A percentile compares a stretch with the other conserved stretches of the same genome.
Conservation (phyloP, 176 grass and related monocot genomes). For the Oryza australiensis region DNA sequence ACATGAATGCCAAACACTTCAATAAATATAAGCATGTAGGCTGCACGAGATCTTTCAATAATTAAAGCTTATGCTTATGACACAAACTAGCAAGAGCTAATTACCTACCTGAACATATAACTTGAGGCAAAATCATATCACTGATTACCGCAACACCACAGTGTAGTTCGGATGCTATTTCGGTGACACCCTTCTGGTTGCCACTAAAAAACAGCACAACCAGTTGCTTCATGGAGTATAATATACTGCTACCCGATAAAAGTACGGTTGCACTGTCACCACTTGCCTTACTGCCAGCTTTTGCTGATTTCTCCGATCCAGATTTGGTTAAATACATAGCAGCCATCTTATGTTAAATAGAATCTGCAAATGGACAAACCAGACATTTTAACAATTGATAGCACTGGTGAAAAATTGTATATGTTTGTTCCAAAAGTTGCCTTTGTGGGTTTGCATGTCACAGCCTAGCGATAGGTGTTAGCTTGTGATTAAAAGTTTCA, state of each 20-base stretch:
- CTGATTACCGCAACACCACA: constrained; percentile 83
- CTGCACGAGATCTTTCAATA: not conserved
- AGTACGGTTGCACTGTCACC: not conserved
- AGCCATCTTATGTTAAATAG: not conserved
- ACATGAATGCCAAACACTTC: not conserved
- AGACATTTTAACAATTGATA: not conserved
- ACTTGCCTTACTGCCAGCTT: not conserved
- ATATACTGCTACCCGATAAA: not conserved
- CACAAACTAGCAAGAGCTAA: not conserved
- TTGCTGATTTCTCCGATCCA: not conserved
- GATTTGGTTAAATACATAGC: not conserved
- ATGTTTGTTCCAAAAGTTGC: not conserved
- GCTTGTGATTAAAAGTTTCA: not conserved
- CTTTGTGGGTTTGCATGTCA: not conserved
- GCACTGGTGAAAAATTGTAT: not conserved
- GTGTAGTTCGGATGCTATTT: constrained; percentile 82
- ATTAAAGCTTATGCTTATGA: not conserved
- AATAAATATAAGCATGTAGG: not conserved
- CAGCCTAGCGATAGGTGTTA: not conserved
- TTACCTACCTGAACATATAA: constrained; percentile 89
- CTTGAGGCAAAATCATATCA: constrained; percentile 94
- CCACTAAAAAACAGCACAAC: constrained; percentile 91
- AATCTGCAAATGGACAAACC: not conserved
- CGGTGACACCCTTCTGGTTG: constrained; percentile 68
- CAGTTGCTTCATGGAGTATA: not conserved